These are phyloP conservation scores for Primulina huaijiensis DNA, from an alignment of 257 asterid species.

Conservation along the genomic window DNA sequence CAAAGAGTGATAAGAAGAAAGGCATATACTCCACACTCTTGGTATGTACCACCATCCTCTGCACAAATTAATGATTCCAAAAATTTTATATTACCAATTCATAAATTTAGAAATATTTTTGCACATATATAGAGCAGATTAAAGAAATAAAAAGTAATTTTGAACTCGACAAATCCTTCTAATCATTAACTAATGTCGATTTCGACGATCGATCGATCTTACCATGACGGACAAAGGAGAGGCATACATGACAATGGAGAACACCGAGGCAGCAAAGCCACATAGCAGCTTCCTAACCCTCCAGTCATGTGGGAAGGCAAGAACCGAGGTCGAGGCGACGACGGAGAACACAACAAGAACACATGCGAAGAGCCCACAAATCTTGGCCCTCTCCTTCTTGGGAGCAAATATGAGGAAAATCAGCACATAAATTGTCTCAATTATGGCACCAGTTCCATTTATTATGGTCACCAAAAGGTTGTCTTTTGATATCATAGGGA, in stretches of 20 bases:
- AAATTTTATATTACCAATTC: no score
- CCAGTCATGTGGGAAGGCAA: constrained; percentile 38
- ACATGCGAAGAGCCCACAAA: constrained; percentile 41
- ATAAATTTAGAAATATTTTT: no score
- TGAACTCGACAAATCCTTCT: no score
- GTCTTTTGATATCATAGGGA: constrained; percentile 70
- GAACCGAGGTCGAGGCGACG: constrained; percentile 48
- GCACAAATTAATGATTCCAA: constrained; percentile 6
- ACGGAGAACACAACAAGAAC: constrained; percentile 49
- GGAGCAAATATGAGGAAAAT: constrained; percentile 61
- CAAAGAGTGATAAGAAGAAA: constrained; percentile 66
- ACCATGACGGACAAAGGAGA: constrained; percentile 78
- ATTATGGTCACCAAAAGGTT: constrained; percentile 55
- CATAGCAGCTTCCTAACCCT: constrained; percentile 44
- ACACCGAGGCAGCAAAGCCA: constrained; percentile 61
- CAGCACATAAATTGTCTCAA: constrained; percentile 59
- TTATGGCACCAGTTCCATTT: constrained; percentile 56
- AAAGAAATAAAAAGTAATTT: no score
- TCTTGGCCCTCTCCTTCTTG: constrained; percentile 59
- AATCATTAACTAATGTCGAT: no score
- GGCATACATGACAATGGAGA: constrained; percentile 78
- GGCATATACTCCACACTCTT: constrained; percentile 91
- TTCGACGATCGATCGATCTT: constrained; percentile 16
- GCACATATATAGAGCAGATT: no score
- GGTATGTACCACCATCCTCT: constrained; percentile 77